These are phyloP conservation scores for Sporothrix brasiliensis DNA, from an alignment of 2,329 filamentous ascomycete genomes.

Conservation along the genomic window DNA sequence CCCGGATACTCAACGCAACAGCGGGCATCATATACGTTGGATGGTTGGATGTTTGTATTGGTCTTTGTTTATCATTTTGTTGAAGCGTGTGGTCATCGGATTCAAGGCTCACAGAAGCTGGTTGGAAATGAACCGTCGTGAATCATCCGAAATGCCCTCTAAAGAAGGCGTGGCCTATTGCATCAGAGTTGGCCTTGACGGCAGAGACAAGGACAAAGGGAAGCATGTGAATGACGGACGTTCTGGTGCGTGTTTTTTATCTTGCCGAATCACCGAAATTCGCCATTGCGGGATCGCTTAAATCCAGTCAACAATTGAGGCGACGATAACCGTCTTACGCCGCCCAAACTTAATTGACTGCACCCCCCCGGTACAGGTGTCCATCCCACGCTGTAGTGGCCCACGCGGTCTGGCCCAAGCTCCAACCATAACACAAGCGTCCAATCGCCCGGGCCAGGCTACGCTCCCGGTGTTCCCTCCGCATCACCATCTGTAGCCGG, in stretches of 20 bases:
- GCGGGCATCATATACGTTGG: not conserved
- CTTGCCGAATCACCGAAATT: not conserved
- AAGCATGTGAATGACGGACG: not conserved
- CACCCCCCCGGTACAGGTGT: not conserved
- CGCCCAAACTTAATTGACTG: not conserved
- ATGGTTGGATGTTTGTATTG: no score
- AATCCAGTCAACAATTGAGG: not conserved
- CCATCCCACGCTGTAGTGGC: not conserved
- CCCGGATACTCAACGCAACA: not conserved
- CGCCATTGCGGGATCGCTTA: no score
- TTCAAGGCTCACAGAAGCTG: not conserved
- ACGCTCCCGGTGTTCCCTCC: not conserved
- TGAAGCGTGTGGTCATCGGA: not conserved
- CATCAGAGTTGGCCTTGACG: not conserved
- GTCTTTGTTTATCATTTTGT: not conserved
- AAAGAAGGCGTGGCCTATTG: not conserved
- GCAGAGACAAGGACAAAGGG: constrained; percentile 10
- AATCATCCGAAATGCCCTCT: not conserved
- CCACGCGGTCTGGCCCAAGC: no score
- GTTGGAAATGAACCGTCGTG: not conserved
- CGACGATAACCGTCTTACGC: constrained; percentile 24
- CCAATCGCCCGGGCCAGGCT: not conserved
- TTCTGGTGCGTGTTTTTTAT: not conserved
- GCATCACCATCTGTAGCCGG: not conserved
- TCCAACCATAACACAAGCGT: not conserved